Evolutionary conservation across 2,329 filamentous ascomycete species (phyloP), one percentile per base, ranked within the genome.

Genomic region (Trichoderma sp.): DNA sequence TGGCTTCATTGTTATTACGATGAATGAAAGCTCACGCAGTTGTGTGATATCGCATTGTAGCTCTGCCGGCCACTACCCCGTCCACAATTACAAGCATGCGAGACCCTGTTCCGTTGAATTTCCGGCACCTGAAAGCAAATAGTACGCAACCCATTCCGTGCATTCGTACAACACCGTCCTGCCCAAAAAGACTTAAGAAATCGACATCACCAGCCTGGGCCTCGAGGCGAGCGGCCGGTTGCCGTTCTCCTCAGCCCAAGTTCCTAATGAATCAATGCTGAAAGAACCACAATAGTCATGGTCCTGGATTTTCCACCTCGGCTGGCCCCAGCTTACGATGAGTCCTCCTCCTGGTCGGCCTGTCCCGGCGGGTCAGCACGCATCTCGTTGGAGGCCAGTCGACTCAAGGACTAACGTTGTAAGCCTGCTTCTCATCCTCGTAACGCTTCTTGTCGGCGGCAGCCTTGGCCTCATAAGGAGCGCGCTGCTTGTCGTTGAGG

Each of bases 371-470:
- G 51, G 45, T 69, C 48, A 69, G 51, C 41, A 55, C 30, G 51
- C 62, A 50, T 30, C 24, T 17, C 43, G 28, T 54, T 14, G 12
- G 44, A 44, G 66, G 12, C 51, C 19, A 66, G 43, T n/a, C 66
- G 41, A 44, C 10, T 1, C 17, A n/a, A 39, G 26, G 50, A 55
- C 89, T 83, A 84, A 96, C 92, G 75, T 92, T 89, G 85, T 96
- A 99, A 70, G 87, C 91, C 71, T 90, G 89, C 87, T 99, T 99
- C 87, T 98, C 93, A 72, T 97, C 92, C 80, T 98, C 94, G 78
- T 98, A 99, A 68, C 95, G 90, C 90, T 98, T 97, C 92, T 98
- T 99, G 83, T 99, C 95, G 70, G 90, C 85, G 60, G 91, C 92
- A 76, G 95, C 95, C 90, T 98, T 98, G 78, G 92, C 91, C 82